These are phyloP conservation scores for Solioccasus polychromus DNA, from an alignment of 768 basidiomycete species.

Conservation along the genomic window DNA sequence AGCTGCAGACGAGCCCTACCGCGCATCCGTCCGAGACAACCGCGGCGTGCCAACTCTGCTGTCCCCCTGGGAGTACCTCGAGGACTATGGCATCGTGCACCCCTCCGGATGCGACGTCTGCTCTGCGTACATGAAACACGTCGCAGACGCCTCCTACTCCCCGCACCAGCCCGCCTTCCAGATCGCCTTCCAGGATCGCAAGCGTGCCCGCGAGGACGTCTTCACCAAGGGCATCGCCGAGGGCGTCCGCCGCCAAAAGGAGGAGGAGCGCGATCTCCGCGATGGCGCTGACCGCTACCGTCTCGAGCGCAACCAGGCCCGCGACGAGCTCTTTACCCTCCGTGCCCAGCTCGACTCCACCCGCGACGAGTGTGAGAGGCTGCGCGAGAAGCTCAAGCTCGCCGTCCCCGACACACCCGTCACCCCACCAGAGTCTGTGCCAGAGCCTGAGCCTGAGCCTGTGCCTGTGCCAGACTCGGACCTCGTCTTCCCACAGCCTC, in stretches of 20 bases:
- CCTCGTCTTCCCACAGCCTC: too few species aligned
- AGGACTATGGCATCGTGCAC: constrained; percentile 40
- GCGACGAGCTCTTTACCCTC: constrained; percentile 30
- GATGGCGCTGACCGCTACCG: constrained; percentile 34
- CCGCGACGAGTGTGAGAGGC: constrained; percentile 32
- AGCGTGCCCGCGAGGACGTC: constrained; percentile 37
- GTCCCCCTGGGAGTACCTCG: constrained; percentile 40
- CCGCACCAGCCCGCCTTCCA: constrained; percentile 38
- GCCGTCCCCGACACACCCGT: background rate
- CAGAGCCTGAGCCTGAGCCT: too few species aligned
- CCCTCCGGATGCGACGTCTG: constrained; percentile 38
- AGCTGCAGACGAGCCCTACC: constrained; percentile 31
- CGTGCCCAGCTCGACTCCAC: constrained; percentile 34
- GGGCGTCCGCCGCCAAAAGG: constrained; percentile 40
- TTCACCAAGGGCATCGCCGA: constrained; percentile 40
- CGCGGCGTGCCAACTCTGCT: constrained; percentile 33
- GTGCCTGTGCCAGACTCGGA: too few species aligned
- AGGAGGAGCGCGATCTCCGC: constrained; percentile 34
- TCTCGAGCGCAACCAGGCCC: constrained; percentile 35
- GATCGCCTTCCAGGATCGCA: constrained; percentile 38
- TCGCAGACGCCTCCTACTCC: constrained; percentile 38
- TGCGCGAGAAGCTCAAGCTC: constrained; percentile 25
- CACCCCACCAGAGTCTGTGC: background rate
- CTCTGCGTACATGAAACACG: constrained; percentile 38
- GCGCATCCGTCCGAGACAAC: constrained; percentile 25